A percentile compares a stretch with the other conserved stretches of the same genome.
Conservation (phyloP, 495 filamentous ascomycete genomes). For the Podospora bellae-mahoneyi region DNA sequence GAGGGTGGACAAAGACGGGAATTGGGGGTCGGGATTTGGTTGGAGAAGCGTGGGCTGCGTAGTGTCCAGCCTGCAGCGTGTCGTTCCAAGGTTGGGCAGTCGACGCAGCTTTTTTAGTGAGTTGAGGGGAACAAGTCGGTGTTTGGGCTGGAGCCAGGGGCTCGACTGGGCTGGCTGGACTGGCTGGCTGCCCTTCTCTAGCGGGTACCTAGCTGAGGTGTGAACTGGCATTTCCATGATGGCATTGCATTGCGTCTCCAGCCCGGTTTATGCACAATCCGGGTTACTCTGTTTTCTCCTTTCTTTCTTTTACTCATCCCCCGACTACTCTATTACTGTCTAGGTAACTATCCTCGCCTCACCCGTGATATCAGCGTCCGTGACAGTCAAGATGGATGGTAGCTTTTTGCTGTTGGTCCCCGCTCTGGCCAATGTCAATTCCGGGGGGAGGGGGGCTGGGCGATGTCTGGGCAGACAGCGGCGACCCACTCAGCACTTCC, state of each 20-base stretch:
- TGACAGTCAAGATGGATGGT: background rate
- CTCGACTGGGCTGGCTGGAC: background rate
- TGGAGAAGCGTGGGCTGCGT: constrained; percentile 14
- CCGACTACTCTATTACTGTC: background rate
- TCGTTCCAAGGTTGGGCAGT: constrained; percentile 32
- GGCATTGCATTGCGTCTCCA: background rate
- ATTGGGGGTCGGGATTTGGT: constrained; percentile 23
- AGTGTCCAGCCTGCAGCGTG: constrained; percentile 22
- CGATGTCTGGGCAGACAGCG: background rate
- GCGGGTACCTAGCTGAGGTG: background rate
- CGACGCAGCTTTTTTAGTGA: constrained; percentile 14
- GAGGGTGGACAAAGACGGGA: constrained; percentile 19
- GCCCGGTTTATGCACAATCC: background rate
- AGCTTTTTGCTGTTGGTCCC: background rate
- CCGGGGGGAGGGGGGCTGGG: background rate
- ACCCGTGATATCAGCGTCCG: background rate
- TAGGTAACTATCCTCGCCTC: background rate
- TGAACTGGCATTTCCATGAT: background rate
- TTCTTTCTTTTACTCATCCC: background rate
- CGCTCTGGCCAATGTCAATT: background rate
- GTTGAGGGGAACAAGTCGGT: constrained; percentile 17
- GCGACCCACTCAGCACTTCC: background rate
- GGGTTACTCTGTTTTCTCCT: background rate
- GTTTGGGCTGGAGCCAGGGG: constrained; percentile 18
- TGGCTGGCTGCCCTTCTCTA: background rate